phyloP scores from a whole-genome alignment of 345 rosid genomes.

The Hibiscus syriacus region DNA sequence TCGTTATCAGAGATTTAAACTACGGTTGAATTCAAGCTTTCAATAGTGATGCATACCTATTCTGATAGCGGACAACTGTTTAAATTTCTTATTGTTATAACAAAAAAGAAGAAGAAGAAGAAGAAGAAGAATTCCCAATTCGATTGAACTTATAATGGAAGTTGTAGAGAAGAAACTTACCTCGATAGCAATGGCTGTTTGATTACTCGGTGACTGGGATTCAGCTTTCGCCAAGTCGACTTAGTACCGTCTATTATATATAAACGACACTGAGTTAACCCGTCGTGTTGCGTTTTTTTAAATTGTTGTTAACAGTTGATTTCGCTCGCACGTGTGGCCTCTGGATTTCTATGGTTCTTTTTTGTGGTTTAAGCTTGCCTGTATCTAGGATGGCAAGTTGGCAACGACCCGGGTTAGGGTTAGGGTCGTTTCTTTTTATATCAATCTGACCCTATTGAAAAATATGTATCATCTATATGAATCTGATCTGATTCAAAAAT shows the following conservation, averaged over 20 bases:
- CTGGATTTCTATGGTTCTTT: not conserved
- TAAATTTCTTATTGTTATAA: no score
- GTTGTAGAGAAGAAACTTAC: conserved; percentile 19
- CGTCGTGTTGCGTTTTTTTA: not conserved
- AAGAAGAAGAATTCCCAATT: not conserved
- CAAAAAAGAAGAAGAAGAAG: no score
- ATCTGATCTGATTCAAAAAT: no score
- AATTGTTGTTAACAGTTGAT: not conserved
- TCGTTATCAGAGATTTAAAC: no score
- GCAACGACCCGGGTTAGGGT: not conserved
- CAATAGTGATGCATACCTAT: no score
- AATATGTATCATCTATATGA: no score
- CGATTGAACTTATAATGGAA: not conserved
- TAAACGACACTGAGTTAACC: not conserved
- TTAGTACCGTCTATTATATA: not conserved
- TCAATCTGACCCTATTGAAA: no score
- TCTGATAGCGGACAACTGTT: no score
- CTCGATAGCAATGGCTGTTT: conserved; percentile 40
- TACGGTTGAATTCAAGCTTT: no score
- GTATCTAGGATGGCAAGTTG: no score
- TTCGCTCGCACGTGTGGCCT: not conserved
- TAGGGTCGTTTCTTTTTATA: no score
- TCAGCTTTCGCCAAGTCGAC: not conserved
- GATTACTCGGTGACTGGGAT: not conserved
- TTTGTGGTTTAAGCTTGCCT: not conserved